Evolutionary conservation across 2,329 filamentous ascomycete genomes (phyloP).

Genomic region (Dactylella cylindrospora): DNA sequence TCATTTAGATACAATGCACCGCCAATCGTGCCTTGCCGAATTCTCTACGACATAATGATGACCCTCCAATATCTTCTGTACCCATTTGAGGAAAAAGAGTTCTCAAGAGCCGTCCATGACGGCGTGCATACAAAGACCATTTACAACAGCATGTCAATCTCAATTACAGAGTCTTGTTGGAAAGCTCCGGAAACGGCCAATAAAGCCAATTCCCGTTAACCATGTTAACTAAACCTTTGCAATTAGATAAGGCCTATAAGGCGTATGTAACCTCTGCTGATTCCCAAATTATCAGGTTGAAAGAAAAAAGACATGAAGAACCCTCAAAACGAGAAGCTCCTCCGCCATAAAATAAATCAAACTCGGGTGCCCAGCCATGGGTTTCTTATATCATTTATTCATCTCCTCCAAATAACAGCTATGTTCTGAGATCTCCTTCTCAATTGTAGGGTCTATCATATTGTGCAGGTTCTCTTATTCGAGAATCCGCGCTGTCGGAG

Average conservation of each 20-base stretch:
- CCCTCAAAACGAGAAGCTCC: slow-evolving; percentile 40
- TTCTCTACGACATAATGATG: too few relatives aligned
- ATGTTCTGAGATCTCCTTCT: slow-evolving; percentile 7
- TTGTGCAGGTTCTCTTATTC: slow-evolving; percentile 1
- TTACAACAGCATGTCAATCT: too few relatives aligned
- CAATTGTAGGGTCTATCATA: slow-evolving; percentile 23
- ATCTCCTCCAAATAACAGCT: slow-evolving; percentile 40
- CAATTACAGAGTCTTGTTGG: too few relatives aligned
- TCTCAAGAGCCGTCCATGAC: too few relatives aligned
- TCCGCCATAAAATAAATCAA: slow-evolving; percentile 34
- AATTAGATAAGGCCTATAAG: neutral
- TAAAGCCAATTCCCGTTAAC: too few relatives aligned
- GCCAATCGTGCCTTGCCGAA: too few relatives aligned
- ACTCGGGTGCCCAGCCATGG: slow-evolving; percentile 44
- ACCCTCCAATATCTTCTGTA: too few relatives aligned
- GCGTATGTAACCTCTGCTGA: slow-evolving; percentile 44
- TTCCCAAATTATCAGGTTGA: slow-evolving; percentile 44
- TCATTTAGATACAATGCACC: too few relatives aligned
- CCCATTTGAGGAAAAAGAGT: too few relatives aligned
- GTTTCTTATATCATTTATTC: slow-evolving; percentile 23
- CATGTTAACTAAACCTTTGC: too few relatives aligned
- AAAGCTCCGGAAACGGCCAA: too few relatives aligned
- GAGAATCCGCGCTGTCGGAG: slow-evolving; percentile 31
- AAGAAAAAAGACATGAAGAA: slow-evolving; percentile 16
- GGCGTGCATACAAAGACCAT: too few relatives aligned